Percentiles rank a stretch among this genome's conserved stretches.
Conservation (phyloP, 2,329 filamentous ascomycete species). For the Hymenoscyphus fraxineus region DNA sequence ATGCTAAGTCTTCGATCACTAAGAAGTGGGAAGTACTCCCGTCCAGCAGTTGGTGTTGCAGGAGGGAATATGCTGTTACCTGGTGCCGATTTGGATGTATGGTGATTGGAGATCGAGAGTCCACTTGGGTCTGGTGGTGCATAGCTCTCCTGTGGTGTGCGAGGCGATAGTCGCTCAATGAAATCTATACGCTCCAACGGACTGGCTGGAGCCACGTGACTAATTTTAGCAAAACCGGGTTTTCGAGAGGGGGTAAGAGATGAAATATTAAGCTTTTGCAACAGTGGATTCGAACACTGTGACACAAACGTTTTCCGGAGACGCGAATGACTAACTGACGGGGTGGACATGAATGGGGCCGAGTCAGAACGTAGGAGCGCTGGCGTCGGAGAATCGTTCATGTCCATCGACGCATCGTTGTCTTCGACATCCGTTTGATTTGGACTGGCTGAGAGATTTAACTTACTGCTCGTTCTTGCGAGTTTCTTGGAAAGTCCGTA, state of each 20-base stretch:
- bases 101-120: constrained; percentile 70
- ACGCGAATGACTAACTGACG: constrained; percentile 40
- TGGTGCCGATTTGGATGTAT: constrained; percentile 27
- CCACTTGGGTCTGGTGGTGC: constrained; percentile 76
- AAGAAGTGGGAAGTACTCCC: constrained; percentile 52
- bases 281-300: constrained; percentile 26
- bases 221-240: constrained; percentile 50
- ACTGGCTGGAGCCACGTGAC: constrained; percentile 53
- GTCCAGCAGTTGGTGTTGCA: constrained; percentile 72
- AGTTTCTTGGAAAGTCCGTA: constrained; percentile 27
- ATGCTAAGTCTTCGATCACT: constrained; percentile 59
- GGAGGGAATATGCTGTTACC: constrained; percentile 55
- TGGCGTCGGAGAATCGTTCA: constrained; percentile 34
- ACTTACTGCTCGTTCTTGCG: constrained; percentile 37
- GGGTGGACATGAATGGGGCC: constrained; percentile 36
- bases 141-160: constrained; percentile 73
- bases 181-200: constrained; percentile 55
- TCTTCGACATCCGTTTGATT: constrained; percentile 27
- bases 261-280: constrained; percentile 30
- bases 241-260: constrained; percentile 36
- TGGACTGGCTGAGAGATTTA: constrained; percentile 31
- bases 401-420: constrained; percentile 31
- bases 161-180: constrained; percentile 55
- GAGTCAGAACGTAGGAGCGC: constrained; percentile 33
- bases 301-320: constrained; percentile 32